Evolutionary conservation across 2,329 filamentous ascomycete species (phyloP), one percentile per base, ranked within the genome.

Genomic region (Aquanectria penicillioides): DNA sequence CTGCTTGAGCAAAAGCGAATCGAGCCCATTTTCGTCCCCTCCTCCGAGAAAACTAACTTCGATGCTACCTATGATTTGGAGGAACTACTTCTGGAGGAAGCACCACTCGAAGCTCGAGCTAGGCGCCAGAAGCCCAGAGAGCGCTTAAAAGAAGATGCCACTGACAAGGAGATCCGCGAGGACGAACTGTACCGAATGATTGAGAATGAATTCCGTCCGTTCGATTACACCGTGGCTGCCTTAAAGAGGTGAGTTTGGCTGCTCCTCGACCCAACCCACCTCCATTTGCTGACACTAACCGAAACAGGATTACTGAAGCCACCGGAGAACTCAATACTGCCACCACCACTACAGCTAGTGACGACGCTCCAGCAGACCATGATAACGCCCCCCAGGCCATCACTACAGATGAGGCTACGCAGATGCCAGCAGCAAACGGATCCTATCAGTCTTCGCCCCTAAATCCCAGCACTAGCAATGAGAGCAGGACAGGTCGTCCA

Each of bases 31-130:
- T 99, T 99, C 74, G 86, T 91, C 17, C 95, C 95, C 0, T 97
- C 94, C 0, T 94, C 93, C 54, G 95, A 98, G 44, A 99, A 99
- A 84, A 98, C 95, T 4, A 99, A 99, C 74, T 99, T 99, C 67
- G 95, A 99, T 76, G 95, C 95, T 5, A 99, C 95, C 1, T 98
- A 99, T 73, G 95, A 99, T 75, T 80, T 99, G 47, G 95, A 99
- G 73, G 95, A 99, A 75, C 77, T 99, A 17, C 79, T 99, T 2
- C 78, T 99, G 38, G 95, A 99, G 76, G 95, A 99, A 74, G 95
- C 95, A 11, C 95, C 95, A 1, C 80, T 99, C 5, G 95, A 99
- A 76, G 95, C 95, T 53, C 85, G 95, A 70, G 93, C 95, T 47
- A 86, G 95, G 67, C 89, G 94, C 72, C 95, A 98, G 75, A 97